Percentiles rank a stretch among this genome's conserved stretches.
Conservation (phyloP, 75 land plant genomes). For the Sequoiadendron giganteum region DNA sequence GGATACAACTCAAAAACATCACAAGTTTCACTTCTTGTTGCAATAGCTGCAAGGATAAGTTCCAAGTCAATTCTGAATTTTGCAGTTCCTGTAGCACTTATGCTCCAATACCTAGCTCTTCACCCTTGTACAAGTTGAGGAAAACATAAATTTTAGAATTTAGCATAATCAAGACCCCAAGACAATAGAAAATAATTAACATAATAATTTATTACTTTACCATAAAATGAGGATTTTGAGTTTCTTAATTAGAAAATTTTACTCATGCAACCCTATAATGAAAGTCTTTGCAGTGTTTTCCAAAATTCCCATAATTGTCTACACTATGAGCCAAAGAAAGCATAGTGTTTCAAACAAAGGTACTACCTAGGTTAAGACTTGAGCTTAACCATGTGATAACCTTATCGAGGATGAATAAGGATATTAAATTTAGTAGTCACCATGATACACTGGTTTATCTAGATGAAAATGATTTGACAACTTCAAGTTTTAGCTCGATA, state of each 20-base stretch:
- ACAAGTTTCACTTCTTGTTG: constrained; percentile 7
- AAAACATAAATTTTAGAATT: not conserved
- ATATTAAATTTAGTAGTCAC: not conserved
- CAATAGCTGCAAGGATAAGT: constrained; percentile 16
- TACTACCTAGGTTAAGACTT: not conserved
- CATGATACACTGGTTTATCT: not conserved
- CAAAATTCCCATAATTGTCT: not conserved
- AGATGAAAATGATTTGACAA: not conserved
- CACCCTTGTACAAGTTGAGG: constrained; percentile 26
- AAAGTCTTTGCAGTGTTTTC: not conserved
- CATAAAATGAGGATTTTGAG: not conserved
- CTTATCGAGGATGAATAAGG: not conserved
- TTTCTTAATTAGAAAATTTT: not conserved
- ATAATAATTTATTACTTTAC: not conserved
- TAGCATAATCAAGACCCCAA: not conserved
- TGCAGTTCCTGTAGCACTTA: constrained; percentile 29
- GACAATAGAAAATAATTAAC: not conserved
- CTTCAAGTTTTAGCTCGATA: not conserved
- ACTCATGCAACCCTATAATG: too few relatives aligned
- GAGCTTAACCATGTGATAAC: not conserved
- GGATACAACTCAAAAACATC: constrained; percentile 45
- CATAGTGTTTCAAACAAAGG: not conserved
- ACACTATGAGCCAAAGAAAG: not conserved
- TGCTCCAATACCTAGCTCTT: constrained; percentile 32
- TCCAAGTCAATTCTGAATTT: constrained; percentile 24